These are phyloP conservation scores for Diplodia seriata DNA, from an alignment of 2,329 filamentous ascomycete species.

Conservation along the genomic window DNA sequence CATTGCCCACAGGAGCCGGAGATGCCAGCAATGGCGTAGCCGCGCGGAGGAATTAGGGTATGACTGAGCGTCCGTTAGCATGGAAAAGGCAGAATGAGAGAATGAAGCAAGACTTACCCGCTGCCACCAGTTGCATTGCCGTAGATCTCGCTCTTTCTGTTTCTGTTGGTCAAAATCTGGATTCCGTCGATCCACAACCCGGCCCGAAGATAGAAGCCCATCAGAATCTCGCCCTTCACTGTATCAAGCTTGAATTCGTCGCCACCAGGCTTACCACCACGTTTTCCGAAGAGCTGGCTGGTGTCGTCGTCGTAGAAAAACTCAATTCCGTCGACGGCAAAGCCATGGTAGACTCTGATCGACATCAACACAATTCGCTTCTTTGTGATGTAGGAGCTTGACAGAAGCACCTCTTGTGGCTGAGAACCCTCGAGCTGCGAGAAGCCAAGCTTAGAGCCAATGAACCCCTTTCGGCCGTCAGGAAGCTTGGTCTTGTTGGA, in stretches of 20 bases:
- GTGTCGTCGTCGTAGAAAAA: slow-evolving; percentile 91
- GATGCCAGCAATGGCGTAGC: slow-evolving; percentile 87
- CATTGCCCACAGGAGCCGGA: slow-evolving; percentile 80
- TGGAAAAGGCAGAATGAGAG: not conserved
- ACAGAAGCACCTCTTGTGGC: slow-evolving; percentile 75
- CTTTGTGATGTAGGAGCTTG: slow-evolving; percentile 63
- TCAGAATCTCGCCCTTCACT: slow-evolving; percentile 81
- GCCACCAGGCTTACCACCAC: slow-evolving; percentile 71
- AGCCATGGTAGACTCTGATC: slow-evolving; percentile 78
- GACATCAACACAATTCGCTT: slow-evolving; percentile 73
- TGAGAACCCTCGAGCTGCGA: slow-evolving; percentile 74
- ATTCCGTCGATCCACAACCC: slow-evolving; percentile 87
- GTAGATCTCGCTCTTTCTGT: slow-evolving; percentile 84
- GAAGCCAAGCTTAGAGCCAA: slow-evolving; percentile 74
- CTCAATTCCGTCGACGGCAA: slow-evolving; percentile 82
- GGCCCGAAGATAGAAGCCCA: slow-evolving; percentile 83
- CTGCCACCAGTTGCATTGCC: slow-evolving; percentile 82
- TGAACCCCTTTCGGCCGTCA: slow-evolving; percentile 75
- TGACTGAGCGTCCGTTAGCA: slow-evolving; percentile 63
- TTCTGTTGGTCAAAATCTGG: slow-evolving; percentile 86
- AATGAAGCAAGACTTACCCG: slow-evolving; percentile 66
- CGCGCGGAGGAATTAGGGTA: slow-evolving; percentile 85
- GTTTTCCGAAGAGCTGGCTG: slow-evolving; percentile 84
- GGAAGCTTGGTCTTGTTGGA: slow-evolving; percentile 76
- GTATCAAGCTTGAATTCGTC: slow-evolving; percentile 83